Percentiles rank a stretch among this genome's conserved stretches.
These are phyloP conservation scores for Aspergillus sergii DNA, from an alignment of 2,329 filamentous ascomycete species.

Conservation along the genomic window DNA sequence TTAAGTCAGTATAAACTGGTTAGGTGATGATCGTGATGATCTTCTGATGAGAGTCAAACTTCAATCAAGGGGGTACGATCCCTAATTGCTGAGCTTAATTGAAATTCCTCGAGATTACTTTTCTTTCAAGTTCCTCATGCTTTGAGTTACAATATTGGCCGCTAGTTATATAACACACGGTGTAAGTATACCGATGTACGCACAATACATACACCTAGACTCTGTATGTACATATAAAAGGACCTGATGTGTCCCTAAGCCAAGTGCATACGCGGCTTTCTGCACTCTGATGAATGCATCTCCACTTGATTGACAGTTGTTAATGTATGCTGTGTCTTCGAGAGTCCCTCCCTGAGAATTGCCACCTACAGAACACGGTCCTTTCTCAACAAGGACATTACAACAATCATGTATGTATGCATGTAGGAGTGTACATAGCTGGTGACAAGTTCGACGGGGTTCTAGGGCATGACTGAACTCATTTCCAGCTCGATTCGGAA, in stretches of 20 bases:
- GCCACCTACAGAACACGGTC: slow-evolving; percentile 1
- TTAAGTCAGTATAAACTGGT: not conserved
- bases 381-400: not conserved
- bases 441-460: not conserved
- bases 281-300: slow-evolving; percentile 14
- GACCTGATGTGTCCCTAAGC: slow-evolving; percentile 2
- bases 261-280: slow-evolving; percentile 9
- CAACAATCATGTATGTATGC: not conserved
- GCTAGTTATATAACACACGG: not conserved
- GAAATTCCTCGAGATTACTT: not conserved
- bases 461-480: not conserved
- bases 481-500: slow-evolving; percentile 5
- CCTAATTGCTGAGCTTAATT: not conserved
- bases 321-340: not conserved
- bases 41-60: slow-evolving; percentile 13
- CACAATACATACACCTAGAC: not conserved
- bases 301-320: slow-evolving; percentile 14
- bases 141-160: not conserved
- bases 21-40: slow-evolving; percentile 18
- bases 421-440: not conserved
- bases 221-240: slow-evolving; percentile 2
- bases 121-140: not conserved
- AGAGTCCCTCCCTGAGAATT: not conserved
- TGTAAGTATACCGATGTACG: not conserved
- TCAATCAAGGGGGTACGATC: slow-evolving; percentile 1